A percentile compares a stretch with the other conserved stretches of the same genome.
phyloP scores from a whole-genome alignment of 2,329 filamentous ascomycete genomes.

The Xylaria sp. region DNA sequence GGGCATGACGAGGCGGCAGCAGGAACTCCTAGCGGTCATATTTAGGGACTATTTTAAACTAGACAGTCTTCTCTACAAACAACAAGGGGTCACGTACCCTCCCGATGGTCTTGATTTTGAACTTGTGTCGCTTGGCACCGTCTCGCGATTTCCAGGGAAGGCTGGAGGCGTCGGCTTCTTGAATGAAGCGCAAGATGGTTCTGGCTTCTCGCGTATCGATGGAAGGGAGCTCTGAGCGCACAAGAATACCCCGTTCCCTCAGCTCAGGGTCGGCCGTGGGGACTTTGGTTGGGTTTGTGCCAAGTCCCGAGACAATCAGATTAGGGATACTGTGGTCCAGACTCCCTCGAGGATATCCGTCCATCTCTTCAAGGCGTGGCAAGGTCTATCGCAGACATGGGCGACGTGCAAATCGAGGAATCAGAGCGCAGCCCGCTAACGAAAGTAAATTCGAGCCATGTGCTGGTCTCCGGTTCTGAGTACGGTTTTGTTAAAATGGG shows the following conservation, averaged over 20 bases:
- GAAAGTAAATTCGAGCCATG: slow-evolving; percentile 20
- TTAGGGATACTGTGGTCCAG: slow-evolving; percentile 88
- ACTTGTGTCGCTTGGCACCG: slow-evolving; percentile 63
- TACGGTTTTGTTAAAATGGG: slow-evolving; percentile 5
- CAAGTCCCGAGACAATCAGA: slow-evolving; percentile 82
- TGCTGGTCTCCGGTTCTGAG: not conserved
- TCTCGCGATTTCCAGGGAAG: slow-evolving; percentile 74
- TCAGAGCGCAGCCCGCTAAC: slow-evolving; percentile 26
- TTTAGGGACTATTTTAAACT: slow-evolving; percentile 23
- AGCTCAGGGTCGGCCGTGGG: slow-evolving; percentile 60
- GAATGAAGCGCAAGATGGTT: slow-evolving; percentile 72
- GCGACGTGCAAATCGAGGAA: slow-evolving; percentile 26
- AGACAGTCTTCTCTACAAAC: slow-evolving; percentile 1
- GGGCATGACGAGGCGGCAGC: slow-evolving; percentile 67
- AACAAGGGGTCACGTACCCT: slow-evolving; percentile 72
- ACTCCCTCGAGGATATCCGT: slow-evolving; percentile 82
- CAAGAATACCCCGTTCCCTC: slow-evolving; percentile 66
- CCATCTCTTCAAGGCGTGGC: slow-evolving; percentile 63
- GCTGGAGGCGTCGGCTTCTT: slow-evolving; percentile 70
- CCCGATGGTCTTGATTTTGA: slow-evolving; percentile 78
- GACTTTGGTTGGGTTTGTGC: slow-evolving; percentile 54
- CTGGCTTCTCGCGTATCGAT: slow-evolving; percentile 73
- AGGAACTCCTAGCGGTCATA: slow-evolving; percentile 58
- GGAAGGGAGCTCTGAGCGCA: slow-evolving; percentile 76
- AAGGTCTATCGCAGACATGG: slow-evolving; percentile 38